Conservation (phyloP, 345 rosid species). For the Eucalyptus cloeziana region DNA sequence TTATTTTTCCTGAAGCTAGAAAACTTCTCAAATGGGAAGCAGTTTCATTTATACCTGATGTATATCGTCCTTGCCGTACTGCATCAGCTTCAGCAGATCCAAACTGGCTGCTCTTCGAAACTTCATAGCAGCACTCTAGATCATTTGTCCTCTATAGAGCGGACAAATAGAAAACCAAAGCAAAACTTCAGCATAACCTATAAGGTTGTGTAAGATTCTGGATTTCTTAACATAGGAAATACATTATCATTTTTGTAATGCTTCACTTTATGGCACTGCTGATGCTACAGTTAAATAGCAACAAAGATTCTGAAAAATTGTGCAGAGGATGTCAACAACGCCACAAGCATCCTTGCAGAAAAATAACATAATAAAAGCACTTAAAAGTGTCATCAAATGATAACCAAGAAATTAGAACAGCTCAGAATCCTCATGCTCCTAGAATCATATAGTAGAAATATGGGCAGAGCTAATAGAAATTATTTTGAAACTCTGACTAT, state of each 20-base stretch:
- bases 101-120: slow-evolving; percentile 3
- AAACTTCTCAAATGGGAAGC: neutral
- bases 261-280: neutral
- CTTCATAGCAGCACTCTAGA: slow-evolving; percentile 23
- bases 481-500: neutral
- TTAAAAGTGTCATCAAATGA: neutral
- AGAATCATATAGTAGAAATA: neutral
- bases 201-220: neutral
- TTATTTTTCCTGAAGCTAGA: neutral
- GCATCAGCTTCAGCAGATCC: neutral
- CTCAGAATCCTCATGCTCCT: neutral
- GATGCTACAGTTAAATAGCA: neutral
- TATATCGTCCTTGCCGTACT: neutral
- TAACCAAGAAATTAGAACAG: neutral
- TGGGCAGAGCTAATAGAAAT: neutral
- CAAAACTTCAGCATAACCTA: neutral
- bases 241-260: neutral
- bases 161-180: neutral
- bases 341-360: neutral
- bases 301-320: neutral
- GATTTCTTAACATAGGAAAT: neutral
- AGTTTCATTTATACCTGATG: slow-evolving; percentile 9
- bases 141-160: slow-evolving; percentile 18
- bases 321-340: neutral
- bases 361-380: neutral